Evolutionary conservation across 495 filamentous ascomycete genomes (phyloP), one percentile per base, ranked within the genome.

Genomic region (Elasticomyces elasticus): DNA sequence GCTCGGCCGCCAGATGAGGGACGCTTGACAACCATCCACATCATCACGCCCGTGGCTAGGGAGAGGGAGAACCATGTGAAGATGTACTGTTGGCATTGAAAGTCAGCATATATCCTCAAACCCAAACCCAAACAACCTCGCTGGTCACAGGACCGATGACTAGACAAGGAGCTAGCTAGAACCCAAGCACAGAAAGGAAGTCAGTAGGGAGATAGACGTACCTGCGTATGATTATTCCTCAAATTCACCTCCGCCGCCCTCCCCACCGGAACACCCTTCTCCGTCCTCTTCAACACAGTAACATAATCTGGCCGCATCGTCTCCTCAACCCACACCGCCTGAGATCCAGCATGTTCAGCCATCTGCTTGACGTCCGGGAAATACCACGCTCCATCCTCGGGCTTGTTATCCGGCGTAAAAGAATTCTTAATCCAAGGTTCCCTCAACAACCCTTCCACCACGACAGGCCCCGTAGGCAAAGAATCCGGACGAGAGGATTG

Each of bases 1-100:
- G 4, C 48, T 24, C 48, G 12, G 9, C 30, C 49, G 5, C 55
- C 44, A 20, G 4, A 15, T 20, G n/a, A n/a, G n/a, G 54, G 53
- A 19, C 28, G 27, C 49, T 52, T 52, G 11, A 61, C 28, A 5
- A 98, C 79, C 83, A 95, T 86, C 76, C 83, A 94, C 61, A 98
- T 75, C 92, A 98, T 98, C 58, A 96, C 76, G 1, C 88, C 80
- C 25, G 92, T 98, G 55, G 89, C 90, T 20, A 84, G 65, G 31
- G 83, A 83, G 26, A 98, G 77, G 41, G 87, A 87, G 65, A 90
- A 98, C 92, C 92, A 98, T 49, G 92, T 98, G 66, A 95, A 90
- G 52, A 98, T 96, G 65, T 98, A 98, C 72, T 98, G 19, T 17
- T 5, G n/a, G n/a, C n/a, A n/a, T 15, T 12, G 3, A 13, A 40